These are phyloP conservation scores for Aspergillus asperescens DNA, from an alignment of 495 filamentous ascomycete species.

Conservation along the genomic window DNA sequence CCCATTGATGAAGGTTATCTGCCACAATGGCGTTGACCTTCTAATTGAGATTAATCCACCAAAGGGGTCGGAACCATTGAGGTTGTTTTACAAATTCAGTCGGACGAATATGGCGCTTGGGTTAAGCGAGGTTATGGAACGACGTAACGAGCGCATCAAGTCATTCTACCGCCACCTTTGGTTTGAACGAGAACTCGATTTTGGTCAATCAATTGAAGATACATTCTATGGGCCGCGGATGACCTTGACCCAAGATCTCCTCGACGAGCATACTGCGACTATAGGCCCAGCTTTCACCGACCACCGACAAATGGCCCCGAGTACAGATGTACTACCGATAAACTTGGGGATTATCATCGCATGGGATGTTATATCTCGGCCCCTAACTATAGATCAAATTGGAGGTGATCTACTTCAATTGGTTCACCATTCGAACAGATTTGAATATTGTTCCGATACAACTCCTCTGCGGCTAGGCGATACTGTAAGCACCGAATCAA, in stretches of 20 bases:
- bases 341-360: conserved; percentile 24
- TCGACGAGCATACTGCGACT: conserved; percentile 5
- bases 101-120: conserved; percentile 71
- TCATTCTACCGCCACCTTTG: conserved; percentile 89
- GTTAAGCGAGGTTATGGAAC: conserved; percentile 78
- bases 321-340: conserved; percentile 16
- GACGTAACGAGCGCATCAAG: conserved; percentile 81
- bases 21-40: conserved; percentile 12
- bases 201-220: conserved; percentile 23
- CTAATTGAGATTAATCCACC: conserved; percentile 5
- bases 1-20: conserved; percentile 4
- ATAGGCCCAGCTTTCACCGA: conserved; percentile 14
- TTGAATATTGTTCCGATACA: conserved; percentile 19
- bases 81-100: conserved; percentile 68
- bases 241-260: conserved; percentile 10
- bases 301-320: conserved; percentile 5
- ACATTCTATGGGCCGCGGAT: conserved; percentile 41
- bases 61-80: conserved; percentile 33
- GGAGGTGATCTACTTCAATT: conserved; percentile 30
- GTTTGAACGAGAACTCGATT: conserved; percentile 64
- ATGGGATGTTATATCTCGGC: conserved; percentile 30
- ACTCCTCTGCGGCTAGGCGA: conserved; percentile 25
- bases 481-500: conserved; percentile 16
- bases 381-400: conserved; percentile 18
- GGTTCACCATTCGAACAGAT: conserved; percentile 30